Base-by-base conservation (phyloP, 345 rosid genomes). In the Excoecaria cochinchinensis region DNA sequence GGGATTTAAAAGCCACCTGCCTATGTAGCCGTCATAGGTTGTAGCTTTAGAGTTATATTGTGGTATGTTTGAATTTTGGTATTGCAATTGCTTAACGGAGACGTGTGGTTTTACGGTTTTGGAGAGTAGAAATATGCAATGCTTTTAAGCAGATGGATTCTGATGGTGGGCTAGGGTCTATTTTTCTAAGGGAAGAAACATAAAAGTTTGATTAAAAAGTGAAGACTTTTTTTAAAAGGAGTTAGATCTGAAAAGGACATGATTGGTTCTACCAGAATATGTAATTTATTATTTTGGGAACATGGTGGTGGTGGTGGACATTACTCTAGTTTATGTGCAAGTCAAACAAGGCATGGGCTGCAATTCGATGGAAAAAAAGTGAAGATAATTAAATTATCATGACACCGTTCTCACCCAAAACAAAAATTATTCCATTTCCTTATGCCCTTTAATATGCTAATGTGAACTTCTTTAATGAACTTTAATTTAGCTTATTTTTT, bases 191-290 rank as follows among this genome's bases (percentile, higher is more conserved):
- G 14, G 17, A 11, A 17, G 1, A 39, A 40, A 38, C 25, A 40
- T 36, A 62, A 36, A 39, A 38, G 1, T 44, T 62, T 39, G 4
- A 19, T 64, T 16, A 64, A 40, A 4, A 44, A 44, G 48, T 44
- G 48, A 10, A 44, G 48, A 44, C 48, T 1, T 3, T 44, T 44
- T 44, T 44, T 31, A 31, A 31, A 22, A 0, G 73, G 25, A 15
- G 13, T 65, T 57, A 10, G 80, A 51, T 25, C 0, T 71, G 19
- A 9, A 10, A 25, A 9, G 21, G 25, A 9, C 40, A 62, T 62
- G 76, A 73, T 52, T 74, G 81, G 66, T 67, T 73, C 77, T 78
- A 73, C 68, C 63, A 14, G 40, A 21, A 56, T 3, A 77, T 3
- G 5, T 4, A 14, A 51, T 12, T 17, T 31, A 70, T 12, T 47